Evolutionary conservation across 495 filamentous ascomycete species (phyloP), one percentile per base, ranked within the genome.

Genomic region (Astrocystis sublimbata): DNA sequence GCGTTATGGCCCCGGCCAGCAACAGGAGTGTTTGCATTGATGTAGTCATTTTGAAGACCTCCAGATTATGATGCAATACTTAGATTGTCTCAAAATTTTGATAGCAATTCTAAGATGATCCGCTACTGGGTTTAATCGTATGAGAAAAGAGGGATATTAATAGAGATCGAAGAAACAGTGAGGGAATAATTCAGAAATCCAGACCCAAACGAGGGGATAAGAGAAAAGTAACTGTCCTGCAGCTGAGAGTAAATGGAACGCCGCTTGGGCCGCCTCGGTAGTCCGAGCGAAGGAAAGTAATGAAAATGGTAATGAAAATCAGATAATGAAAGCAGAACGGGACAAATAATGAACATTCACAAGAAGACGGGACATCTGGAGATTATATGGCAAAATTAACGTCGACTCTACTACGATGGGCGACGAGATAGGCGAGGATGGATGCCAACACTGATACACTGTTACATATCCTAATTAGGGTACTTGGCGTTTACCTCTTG

Each of bases 1-100:
- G 65, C 55, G 65, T 68, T 64, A 68, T 66, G 43, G 70, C 63
- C 58, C 60, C 61, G 57, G 68, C 63, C 24, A 72, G 60, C 51
- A 69, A 54, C 17, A 70, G 24, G 31, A 56, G 5, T 12, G n/a
- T 42, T 56, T 9, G 41, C 52, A n/a, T 6, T 13, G 24, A 56
- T 13, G 24, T 30, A 21, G 52, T 6, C 52, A 56, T 56, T 28
- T 15, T 30, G 36, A 17, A 42, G n/a, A 31, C n/a, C 19, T 12
- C 15, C 30, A 55, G 21, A 24, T n/a, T 4, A 28, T 42, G 13
- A 30, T 55, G 40, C 40, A 55, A 15, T 13, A 41, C 4, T 1
- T n/a, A 56, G 23, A 31, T 2, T 17, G 15, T 42, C 1, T 19
- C 13, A 0, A 43, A 30, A 6, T 19, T 40, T n/a, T n/a, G n/a